These are phyloP conservation scores for Aspergillus sojae DNA, from an alignment of 2,329 filamentous ascomycete genomes.

Conservation along the genomic window DNA sequence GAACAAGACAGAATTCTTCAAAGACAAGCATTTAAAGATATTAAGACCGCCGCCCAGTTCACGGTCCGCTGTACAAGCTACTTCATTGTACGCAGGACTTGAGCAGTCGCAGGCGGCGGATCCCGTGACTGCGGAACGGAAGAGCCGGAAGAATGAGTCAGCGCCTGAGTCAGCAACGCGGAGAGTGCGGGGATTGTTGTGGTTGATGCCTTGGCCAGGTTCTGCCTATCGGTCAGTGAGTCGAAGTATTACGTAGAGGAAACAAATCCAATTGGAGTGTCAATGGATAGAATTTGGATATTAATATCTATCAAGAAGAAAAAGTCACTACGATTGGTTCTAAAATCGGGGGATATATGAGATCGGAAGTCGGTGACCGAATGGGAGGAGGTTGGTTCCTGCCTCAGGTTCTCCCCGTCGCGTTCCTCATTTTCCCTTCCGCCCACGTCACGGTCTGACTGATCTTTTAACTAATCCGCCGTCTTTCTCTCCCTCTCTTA, in stretches of 20 bases:
- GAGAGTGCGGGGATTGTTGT: neutral
- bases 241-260: neutral
- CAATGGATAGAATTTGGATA: too few species aligned
- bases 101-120: too few species aligned
- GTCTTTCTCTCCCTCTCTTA: slow-evolving; percentile 11
- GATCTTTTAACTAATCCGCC: slow-evolving; percentile 24
- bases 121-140: neutral
- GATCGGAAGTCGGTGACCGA: neutral
- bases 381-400: neutral
- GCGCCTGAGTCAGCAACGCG: neutral
- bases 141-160: neutral
- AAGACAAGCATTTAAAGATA: neutral
- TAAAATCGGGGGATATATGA: too few species aligned
- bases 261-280: neutral
- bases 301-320: too few species aligned
- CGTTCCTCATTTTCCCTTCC: neutral
- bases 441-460: slow-evolving; percentile 18
- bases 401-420: neutral
- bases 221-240: neutral
- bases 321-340: too few species aligned
- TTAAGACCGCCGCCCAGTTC: too few species aligned
- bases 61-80: too few species aligned
- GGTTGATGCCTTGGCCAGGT: neutral
- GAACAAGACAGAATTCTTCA: neutral
- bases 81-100: too few species aligned